Evolutionary conservation across 1,139 yeast species (phyloP).

Genomic region (Debaryomyces coudertii): DNA sequence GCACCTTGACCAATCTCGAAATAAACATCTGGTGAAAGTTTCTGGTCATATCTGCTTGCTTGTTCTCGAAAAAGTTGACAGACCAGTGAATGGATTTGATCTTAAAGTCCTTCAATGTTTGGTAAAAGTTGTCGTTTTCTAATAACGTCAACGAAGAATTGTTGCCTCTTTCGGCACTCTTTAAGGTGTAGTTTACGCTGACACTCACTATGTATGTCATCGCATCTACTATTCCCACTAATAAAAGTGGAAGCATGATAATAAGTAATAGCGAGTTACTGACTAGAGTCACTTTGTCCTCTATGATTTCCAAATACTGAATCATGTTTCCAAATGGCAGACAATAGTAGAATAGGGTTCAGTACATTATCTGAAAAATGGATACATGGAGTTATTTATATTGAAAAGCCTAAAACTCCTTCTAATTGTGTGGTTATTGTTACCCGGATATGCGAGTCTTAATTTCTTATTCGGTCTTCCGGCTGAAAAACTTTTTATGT

Average conservation of each 20-base stretch:
- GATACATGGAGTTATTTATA: slow-evolving; percentile 1
- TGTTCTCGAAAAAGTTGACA: slow-evolving; percentile 2
- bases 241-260: slow-evolving; percentile 10
- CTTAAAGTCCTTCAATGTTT: slow-evolving; percentile 5
- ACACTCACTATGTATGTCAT: slow-evolving; percentile 9
- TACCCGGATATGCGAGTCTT: background rate
- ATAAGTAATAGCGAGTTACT: slow-evolving; percentile 10
- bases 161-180: background rate
- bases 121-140: slow-evolving; percentile 3
- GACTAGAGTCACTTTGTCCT: slow-evolving; percentile 5
- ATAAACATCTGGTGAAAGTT: slow-evolving; percentile 8
- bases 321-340: slow-evolving; percentile 5
- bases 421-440: background rate
- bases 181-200: slow-evolving; percentile 2
- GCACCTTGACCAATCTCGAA: slow-evolving; percentile 10
- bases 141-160: background rate
- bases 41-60: slow-evolving; percentile 3
- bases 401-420: background rate
- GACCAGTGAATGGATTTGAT: slow-evolving; percentile 10
- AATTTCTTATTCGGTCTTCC: slow-evolving; percentile 3
- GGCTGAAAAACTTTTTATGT: slow-evolving; percentile 1
- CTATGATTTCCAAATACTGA: slow-evolving; percentile 9
- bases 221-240: slow-evolving; percentile 11
- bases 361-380: background rate
- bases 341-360: background rate